phyloP scores from a whole-genome alignment of 768 basidiomycete species.

The Cyathus striatus region DNA sequence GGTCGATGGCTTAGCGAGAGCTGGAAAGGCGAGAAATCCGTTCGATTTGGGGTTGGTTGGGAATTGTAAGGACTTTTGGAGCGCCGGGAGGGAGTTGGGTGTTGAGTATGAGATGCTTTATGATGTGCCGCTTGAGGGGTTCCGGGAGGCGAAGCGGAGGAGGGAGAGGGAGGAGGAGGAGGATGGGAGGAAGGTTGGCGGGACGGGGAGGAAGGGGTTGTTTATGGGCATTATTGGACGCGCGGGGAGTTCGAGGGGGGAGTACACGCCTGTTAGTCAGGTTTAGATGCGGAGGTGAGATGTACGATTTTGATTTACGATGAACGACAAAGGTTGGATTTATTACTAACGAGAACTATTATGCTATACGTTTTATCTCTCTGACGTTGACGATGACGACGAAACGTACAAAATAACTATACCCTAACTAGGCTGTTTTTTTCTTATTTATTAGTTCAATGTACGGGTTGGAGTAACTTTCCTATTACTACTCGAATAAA shows the following conservation, averaged over 20 bases:
- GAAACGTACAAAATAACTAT: too few species aligned
- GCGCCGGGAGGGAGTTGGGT: slow-evolving; percentile 74
- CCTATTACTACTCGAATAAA: too few species aligned
- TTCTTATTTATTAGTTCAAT: too few species aligned
- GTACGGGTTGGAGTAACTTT: too few species aligned
- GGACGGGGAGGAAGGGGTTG: slow-evolving; percentile 39
- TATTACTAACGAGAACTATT: too few species aligned
- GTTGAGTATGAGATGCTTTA: slow-evolving; percentile 89
- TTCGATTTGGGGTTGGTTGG: slow-evolving; percentile 78
- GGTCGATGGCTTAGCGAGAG: slow-evolving; percentile 76
- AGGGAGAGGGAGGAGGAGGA: slow-evolving; percentile 59
- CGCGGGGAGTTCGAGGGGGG: slow-evolving; percentile 43
- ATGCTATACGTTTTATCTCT: too few species aligned
- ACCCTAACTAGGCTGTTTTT: too few species aligned
- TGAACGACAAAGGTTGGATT: too few species aligned
- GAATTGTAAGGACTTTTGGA: slow-evolving; percentile 96
- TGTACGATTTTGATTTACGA: too few species aligned
- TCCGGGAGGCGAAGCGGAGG: slow-evolving; percentile 64
- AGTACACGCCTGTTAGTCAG: slow-evolving; percentile 68
- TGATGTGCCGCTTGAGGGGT: slow-evolving; percentile 85
- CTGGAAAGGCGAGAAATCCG: slow-evolving; percentile 78
- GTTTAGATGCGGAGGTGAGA: too few species aligned
- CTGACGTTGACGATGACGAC: too few species aligned
- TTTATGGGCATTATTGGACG: slow-evolving; percentile 54
- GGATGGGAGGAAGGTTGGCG: slow-evolving; percentile 26